Evolutionary conservation across 305 asterid species (phyloP).

Genomic region (Nicotiana rustica): DNA sequence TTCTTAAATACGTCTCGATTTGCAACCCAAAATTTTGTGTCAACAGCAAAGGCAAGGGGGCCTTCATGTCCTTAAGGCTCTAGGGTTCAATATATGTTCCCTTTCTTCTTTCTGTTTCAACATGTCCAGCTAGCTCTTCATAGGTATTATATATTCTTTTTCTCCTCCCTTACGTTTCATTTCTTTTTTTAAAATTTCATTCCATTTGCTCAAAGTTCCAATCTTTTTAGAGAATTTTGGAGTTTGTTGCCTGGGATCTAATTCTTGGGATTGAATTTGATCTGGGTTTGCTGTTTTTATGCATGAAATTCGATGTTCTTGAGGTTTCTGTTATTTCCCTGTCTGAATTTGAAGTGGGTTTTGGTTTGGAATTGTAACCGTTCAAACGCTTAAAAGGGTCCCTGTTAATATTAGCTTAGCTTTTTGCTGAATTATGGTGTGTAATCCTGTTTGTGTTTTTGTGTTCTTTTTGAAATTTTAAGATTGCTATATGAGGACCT

Average conservation of each 20-base stretch:
- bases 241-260: slow-evolving; percentile 25
- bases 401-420: neutral
- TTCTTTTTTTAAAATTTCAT: neutral
- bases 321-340: slow-evolving; percentile 14
- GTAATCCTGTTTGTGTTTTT: slow-evolving; percentile 3
- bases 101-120: slow-evolving; percentile 29
- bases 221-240: neutral
- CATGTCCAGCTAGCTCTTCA: slow-evolving; percentile 32
- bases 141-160: slow-evolving; percentile 29
- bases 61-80: slow-evolving; percentile 37
- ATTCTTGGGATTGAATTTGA: slow-evolving; percentile 31
- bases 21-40: slow-evolving; percentile 28
- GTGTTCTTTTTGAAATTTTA: neutral
- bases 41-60: slow-evolving; percentile 39
- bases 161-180: neutral
- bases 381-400: neutral
- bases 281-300: slow-evolving; percentile 9
- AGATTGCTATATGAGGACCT: neutral
- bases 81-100: slow-evolving; percentile 49
- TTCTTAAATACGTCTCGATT: slow-evolving; percentile 31
- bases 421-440: slow-evolving; percentile 19
- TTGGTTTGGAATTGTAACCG: slow-evolving; percentile 25
- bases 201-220: slow-evolving; percentile 4
- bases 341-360: slow-evolving; percentile 22
- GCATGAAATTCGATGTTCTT: slow-evolving; percentile 31